These are phyloP conservation scores for Leptographium radiaticola DNA, from an alignment of 2,329 filamentous ascomycete species.

Conservation along the genomic window DNA sequence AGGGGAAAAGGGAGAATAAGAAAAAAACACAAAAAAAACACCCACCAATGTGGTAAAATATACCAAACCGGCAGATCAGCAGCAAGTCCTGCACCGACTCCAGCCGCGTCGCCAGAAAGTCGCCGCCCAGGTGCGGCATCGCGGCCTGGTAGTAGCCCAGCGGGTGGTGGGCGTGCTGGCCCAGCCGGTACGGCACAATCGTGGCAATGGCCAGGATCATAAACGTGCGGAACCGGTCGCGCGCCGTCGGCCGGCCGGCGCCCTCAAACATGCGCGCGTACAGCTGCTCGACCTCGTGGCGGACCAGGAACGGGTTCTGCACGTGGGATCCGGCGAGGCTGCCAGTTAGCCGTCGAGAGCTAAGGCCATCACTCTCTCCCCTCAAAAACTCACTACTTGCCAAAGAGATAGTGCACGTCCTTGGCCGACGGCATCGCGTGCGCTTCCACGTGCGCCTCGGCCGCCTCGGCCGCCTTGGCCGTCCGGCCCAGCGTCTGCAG, in stretches of 20 bases:
- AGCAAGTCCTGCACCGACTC: constrained; percentile 26
- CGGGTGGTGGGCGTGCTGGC: constrained; percentile 20
- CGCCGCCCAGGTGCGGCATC: constrained; percentile 17
- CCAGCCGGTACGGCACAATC: constrained; percentile 20
- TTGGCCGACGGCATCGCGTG: background rate
- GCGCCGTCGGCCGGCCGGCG: background rate
- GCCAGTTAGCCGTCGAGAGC: background rate
- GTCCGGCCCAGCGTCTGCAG: background rate
- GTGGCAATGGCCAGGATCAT: constrained; percentile 16
- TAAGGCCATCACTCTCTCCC: no score
- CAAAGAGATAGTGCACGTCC: background rate
- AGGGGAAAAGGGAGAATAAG: background rate
- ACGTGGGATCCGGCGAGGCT: background rate
- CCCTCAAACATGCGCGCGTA: background rate
- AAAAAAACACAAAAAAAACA: background rate
- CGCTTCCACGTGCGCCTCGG: constrained; percentile 1
- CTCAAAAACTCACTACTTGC: background rate
- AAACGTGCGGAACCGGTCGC: constrained; percentile 1
- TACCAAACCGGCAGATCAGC: constrained; percentile 25
- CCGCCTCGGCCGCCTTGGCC: background rate
- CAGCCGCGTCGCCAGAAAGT: constrained; percentile 19
- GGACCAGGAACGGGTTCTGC: constrained; percentile 1
- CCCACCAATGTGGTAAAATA: constrained; percentile 27
- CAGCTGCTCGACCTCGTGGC: background rate
- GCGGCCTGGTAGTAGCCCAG: constrained; percentile 27